Conservation (phyloP, 148 eudicot species). For the Mesembryanthemum crystallinum region DNA sequence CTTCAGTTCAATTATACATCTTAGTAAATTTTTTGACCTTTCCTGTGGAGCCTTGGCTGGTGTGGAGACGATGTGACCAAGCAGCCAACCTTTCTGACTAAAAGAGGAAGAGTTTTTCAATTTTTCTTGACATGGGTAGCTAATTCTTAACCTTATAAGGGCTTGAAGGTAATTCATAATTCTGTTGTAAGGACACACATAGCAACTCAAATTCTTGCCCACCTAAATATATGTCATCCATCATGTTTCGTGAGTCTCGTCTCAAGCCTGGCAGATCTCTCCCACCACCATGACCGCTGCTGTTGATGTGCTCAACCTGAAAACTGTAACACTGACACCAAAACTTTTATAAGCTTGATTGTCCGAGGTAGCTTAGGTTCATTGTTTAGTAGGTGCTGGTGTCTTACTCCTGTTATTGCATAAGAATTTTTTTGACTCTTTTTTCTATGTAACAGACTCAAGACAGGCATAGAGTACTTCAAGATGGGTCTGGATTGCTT, state of each 20-base stretch:
- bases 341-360: not conserved
- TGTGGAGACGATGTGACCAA: too few relatives aligned
- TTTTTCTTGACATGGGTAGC: not conserved
- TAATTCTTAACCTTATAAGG: not conserved
- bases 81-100: not conserved
- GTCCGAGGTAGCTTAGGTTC: not conserved
- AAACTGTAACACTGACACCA: not conserved
- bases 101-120: not conserved
- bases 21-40: too few relatives aligned
- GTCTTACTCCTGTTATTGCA: not conserved
- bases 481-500: conserved; percentile 94
- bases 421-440: not conserved
- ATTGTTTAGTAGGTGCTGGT: not conserved
- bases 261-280: not conserved
- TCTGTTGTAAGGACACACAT: not conserved
- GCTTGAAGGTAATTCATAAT: not conserved
- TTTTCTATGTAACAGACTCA: conserved; percentile 52
- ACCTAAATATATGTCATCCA: not conserved
- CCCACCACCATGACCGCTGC: not conserved
- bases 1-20: not conserved
- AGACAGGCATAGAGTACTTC: conserved; percentile 69
- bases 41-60: too few relatives aligned
- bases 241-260: too few relatives aligned
- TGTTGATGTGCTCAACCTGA: not conserved
- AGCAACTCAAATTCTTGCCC: not conserved